A percentile compares a stretch with the other conserved stretches of the same genome.
These are phyloP conservation scores for Pouteria glomerata DNA, from an alignment of 148 eudicot species.

Conservation along the genomic window DNA sequence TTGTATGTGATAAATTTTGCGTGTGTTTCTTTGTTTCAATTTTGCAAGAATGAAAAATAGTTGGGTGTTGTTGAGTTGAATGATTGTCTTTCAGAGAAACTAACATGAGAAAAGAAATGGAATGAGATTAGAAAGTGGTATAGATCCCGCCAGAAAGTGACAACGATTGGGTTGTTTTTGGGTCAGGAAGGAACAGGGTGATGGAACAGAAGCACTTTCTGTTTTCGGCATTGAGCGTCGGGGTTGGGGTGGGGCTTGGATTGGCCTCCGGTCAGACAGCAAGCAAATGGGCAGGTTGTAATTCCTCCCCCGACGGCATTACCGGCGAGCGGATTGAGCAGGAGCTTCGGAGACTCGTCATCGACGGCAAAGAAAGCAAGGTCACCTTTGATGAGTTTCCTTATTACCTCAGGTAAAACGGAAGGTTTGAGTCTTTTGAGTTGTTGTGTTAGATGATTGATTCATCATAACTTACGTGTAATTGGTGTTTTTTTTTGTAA, in stretches of 20 bases:
- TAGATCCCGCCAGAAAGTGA: background rate
- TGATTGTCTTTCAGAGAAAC: background rate
- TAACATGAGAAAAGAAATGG: background rate
- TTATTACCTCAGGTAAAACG: constrained; percentile 60
- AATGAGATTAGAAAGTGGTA: background rate
- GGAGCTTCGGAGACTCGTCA: constrained; percentile 49
- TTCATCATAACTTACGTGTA: background rate
- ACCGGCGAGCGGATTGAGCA: constrained; percentile 55
- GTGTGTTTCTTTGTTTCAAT: background rate
- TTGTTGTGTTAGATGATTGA: background rate
- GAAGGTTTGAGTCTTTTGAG: background rate
- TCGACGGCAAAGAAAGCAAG: constrained; percentile 51
- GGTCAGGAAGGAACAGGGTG: background rate
- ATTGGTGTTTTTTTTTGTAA: background rate
- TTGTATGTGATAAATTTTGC: background rate
- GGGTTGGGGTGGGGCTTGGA: constrained; percentile 81
- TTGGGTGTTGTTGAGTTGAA: background rate
- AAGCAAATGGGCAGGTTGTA: constrained; percentile 56
- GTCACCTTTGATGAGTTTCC: constrained; percentile 74
- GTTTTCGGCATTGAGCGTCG: constrained; percentile 82
- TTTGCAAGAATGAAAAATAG: background rate
- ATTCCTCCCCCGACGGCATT: constrained; percentile 32
- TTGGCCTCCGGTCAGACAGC: constrained; percentile 59
- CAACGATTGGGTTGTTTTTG: background rate
- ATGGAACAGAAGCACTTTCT: constrained; percentile 78